phyloP scores from a whole-genome alignment of 768 basidiomycete species.

The Trametes sanguinea region DNA sequence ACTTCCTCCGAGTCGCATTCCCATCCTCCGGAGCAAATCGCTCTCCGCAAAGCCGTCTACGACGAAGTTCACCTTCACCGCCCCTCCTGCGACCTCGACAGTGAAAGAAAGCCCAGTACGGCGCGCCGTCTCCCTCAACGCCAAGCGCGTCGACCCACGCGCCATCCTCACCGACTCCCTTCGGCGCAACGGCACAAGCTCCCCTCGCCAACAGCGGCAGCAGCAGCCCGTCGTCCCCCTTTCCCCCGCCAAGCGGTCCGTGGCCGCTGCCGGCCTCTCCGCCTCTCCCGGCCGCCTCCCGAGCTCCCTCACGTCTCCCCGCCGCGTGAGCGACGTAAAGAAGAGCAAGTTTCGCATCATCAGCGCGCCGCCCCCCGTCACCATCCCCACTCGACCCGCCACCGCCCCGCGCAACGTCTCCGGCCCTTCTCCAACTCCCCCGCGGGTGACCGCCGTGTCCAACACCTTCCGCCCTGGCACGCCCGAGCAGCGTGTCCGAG shows the following conservation, averaged over 20 bases:
- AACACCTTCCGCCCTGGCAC: neutral
- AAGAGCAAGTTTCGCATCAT: constrained; percentile 1
- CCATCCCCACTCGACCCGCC: neutral
- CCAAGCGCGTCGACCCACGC: neutral
- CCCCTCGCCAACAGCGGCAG: neutral
- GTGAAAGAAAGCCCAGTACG: neutral
- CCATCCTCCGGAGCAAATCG: constrained; percentile 5
- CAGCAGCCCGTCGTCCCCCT: neutral
- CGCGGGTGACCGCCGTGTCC: neutral
- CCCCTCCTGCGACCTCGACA: neutral
- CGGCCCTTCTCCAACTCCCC: neutral
- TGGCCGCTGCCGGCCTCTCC: neutral
- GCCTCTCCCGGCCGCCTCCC: neutral
- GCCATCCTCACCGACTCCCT: neutral
- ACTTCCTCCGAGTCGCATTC: constrained; percentile 5
- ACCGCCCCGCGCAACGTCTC: neutral
- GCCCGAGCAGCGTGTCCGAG: neutral
- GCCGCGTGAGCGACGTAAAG: neutral
- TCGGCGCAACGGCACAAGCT: neutral
- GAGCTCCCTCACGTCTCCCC: neutral
- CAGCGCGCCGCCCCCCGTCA: neutral
- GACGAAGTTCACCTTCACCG: neutral
- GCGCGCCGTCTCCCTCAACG: neutral
- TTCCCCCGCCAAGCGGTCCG: neutral
- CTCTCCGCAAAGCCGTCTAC: neutral